phyloP scores from a whole-genome alignment of 441 rosid species.

The Populus hybrid region DNA sequence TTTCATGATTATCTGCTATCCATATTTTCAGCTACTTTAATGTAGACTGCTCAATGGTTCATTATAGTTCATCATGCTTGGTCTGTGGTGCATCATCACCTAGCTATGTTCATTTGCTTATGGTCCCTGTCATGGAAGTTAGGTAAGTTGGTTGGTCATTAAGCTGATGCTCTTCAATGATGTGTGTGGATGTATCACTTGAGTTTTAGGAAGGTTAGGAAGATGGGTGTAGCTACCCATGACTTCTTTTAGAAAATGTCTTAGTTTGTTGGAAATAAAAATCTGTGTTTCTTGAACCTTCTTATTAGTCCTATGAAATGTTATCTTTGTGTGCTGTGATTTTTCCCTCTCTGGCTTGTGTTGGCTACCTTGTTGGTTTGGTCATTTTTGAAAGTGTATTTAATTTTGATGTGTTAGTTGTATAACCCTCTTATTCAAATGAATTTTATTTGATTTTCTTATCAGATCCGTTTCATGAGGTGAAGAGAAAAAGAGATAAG shows the following conservation, averaged over 20 bases:
- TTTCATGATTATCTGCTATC: neutral
- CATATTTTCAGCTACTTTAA: neutral
- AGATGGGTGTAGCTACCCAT: neutral
- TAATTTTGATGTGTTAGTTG: neutral
- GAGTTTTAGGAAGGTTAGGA: neutral
- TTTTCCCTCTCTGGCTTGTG: neutral
- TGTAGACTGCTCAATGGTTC: neutral
- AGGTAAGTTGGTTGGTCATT: neutral
- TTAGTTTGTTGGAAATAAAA: neutral
- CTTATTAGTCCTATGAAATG: neutral
- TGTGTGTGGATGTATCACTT: neutral
- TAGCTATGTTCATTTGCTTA: neutral
- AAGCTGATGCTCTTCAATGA: neutral
- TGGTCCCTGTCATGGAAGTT: conserved; percentile 5
- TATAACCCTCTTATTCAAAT: conserved; percentile 9
- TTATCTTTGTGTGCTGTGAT: neutral
- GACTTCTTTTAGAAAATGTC: neutral
- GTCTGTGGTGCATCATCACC: neutral
- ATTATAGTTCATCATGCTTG: neutral
- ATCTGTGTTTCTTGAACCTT: neutral
- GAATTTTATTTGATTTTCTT: conserved; percentile 21
- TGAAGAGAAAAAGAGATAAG: conserved; percentile 73
- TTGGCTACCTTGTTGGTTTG: neutral
- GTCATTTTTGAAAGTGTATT: neutral
- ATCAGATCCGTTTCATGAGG: conserved; percentile 86